Conservation (phyloP, 306 rosid species). For the Fagus crenata region DNA sequence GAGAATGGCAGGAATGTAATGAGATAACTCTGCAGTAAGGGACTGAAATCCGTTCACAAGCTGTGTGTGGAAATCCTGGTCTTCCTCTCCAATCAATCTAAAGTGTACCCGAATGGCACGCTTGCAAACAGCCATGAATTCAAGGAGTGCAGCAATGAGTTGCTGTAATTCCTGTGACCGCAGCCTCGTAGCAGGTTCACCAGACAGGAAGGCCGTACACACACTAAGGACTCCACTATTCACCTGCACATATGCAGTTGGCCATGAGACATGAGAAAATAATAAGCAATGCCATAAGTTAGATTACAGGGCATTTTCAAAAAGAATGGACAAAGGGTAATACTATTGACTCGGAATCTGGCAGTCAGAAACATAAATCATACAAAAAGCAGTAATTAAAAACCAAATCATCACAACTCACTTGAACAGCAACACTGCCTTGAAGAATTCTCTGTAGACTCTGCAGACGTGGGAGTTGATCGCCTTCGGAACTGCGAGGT, state of each 20-base stretch:
- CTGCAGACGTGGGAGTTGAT: constrained; percentile 96
- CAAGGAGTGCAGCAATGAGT: constrained; percentile 96
- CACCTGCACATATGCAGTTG: constrained; percentile 54
- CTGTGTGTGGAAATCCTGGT: constrained; percentile 97
- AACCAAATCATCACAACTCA: constrained; percentile 29
- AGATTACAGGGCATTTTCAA: no score
- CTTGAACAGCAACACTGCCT: constrained; percentile 99
- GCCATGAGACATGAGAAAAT: constrained; percentile 18
- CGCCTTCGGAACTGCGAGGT: constrained; percentile 98
- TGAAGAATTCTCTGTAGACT: constrained; percentile 96
- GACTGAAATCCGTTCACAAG: constrained; percentile 97
- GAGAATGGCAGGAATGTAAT: constrained; percentile 94
- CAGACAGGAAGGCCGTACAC: constrained; percentile 96
- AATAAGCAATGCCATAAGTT: background rate
- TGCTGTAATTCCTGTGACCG: constrained; percentile 97
- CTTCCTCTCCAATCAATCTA: constrained; percentile 94
- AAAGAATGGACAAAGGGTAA: background rate
- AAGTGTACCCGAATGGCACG: constrained; percentile 95
- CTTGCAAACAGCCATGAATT: constrained; percentile 98
- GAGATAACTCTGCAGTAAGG: constrained; percentile 89
- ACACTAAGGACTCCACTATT: constrained; percentile 96
- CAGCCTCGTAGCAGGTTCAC: constrained; percentile 94
- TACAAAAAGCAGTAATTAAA: background rate
- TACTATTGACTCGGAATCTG: background rate
- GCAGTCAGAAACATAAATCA: background rate